These are phyloP conservation scores for Fusarium neocosmosporiellum DNA, from an alignment of 2,329 filamentous ascomycete species.

Conservation along the genomic window DNA sequence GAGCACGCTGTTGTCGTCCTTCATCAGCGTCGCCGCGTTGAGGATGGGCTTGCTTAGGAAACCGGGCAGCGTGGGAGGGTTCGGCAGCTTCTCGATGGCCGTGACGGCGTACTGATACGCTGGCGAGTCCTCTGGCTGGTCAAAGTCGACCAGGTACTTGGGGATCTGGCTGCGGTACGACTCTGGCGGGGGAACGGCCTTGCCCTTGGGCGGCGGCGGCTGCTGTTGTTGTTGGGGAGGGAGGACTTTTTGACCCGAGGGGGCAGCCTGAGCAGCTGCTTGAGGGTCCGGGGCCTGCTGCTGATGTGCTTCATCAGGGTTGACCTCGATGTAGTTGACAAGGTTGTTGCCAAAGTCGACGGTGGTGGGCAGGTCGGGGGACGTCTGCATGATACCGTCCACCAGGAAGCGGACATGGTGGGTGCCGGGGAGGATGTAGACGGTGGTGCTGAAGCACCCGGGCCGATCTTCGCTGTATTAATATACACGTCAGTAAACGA, in stretches of 20 bases:
- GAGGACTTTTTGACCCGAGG: background rate
- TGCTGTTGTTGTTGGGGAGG: slow-evolving; percentile 30
- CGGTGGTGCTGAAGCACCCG: slow-evolving; percentile 77
- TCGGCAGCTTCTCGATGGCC: slow-evolving; percentile 82
- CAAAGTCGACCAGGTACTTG: slow-evolving; percentile 86
- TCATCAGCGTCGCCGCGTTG: slow-evolving; percentile 90
- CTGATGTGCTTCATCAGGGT: slow-evolving; percentile 72
- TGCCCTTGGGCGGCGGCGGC: slow-evolving; percentile 57
- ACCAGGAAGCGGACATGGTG: slow-evolving; percentile 98
- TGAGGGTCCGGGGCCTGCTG: slow-evolving; percentile 43
- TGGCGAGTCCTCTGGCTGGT: slow-evolving; percentile 82
- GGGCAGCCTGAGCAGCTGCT: slow-evolving; percentile 13
- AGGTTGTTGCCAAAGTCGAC: slow-evolving; percentile 98
- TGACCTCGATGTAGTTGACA: slow-evolving; percentile 98
- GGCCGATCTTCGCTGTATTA: slow-evolving; percentile 62
- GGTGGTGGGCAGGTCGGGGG: slow-evolving; percentile 87
- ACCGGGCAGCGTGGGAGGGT: slow-evolving; percentile 85
- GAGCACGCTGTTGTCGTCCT: slow-evolving; percentile 97
- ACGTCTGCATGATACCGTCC: slow-evolving; percentile 92
- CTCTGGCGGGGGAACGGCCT: slow-evolving; percentile 64
- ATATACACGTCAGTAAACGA: slow-evolving; percentile 28
- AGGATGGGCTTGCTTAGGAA: slow-evolving; percentile 95
- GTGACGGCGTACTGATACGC: slow-evolving; percentile 79
- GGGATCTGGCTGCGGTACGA: slow-evolving; percentile 82
- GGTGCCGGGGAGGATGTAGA: slow-evolving; percentile 90